A percentile compares a stretch with the other conserved stretches of the same genome.
phyloP scores from a whole-genome alignment of 768 basidiomycete genomes.

The Leccinum aurantiacum region DNA sequence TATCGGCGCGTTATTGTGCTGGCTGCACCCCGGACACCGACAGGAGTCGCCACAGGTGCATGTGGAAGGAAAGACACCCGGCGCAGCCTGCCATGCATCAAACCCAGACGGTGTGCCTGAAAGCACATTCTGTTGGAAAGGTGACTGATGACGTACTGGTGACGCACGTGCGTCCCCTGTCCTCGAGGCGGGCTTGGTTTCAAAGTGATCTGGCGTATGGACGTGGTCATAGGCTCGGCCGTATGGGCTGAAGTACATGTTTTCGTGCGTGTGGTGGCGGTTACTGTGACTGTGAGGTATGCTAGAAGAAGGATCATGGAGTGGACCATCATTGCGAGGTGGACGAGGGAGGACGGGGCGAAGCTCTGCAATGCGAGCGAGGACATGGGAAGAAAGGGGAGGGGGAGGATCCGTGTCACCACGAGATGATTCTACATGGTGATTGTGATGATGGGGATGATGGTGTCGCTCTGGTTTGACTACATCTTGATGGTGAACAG shows the following conservation, averaged over 20 bases:
- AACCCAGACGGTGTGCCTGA: slow-evolving; percentile 25
- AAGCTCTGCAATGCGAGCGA: slow-evolving; percentile 61
- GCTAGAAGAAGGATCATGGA: slow-evolving; percentile 50
- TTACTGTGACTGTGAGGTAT: slow-evolving; percentile 40
- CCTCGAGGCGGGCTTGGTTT: slow-evolving; percentile 19
- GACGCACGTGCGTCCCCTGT: slow-evolving; percentile 23
- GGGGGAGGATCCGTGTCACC: slow-evolving; percentile 15
- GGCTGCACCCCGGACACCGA: slow-evolving; percentile 61
- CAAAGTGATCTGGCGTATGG: slow-evolving; percentile 39
- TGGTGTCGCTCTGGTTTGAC: slow-evolving; percentile 30
- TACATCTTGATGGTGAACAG: slow-evolving; percentile 29
- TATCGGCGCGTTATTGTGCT: slow-evolving; percentile 47
- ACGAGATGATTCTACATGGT: slow-evolving; percentile 19
- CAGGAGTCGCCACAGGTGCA: slow-evolving; percentile 68
- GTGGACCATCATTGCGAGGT: slow-evolving; percentile 36
- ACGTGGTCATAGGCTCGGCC: slow-evolving; percentile 59
- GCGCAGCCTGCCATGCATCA: slow-evolving; percentile 27
- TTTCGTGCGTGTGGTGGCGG: slow-evolving; percentile 53
- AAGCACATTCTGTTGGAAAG: slow-evolving; percentile 29
- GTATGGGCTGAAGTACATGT: slow-evolving; percentile 62
- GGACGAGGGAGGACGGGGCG: slow-evolving; percentile 74
- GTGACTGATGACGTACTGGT: slow-evolving; percentile 20
- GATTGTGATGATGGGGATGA: slow-evolving; percentile 12
- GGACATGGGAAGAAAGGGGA: slow-evolving; percentile 46
- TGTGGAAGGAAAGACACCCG: slow-evolving; percentile 40